These are phyloP conservation scores for Dichotomopilus funicola DNA, from an alignment of 2,329 filamentous ascomycete genomes.

Conservation along the genomic window DNA sequence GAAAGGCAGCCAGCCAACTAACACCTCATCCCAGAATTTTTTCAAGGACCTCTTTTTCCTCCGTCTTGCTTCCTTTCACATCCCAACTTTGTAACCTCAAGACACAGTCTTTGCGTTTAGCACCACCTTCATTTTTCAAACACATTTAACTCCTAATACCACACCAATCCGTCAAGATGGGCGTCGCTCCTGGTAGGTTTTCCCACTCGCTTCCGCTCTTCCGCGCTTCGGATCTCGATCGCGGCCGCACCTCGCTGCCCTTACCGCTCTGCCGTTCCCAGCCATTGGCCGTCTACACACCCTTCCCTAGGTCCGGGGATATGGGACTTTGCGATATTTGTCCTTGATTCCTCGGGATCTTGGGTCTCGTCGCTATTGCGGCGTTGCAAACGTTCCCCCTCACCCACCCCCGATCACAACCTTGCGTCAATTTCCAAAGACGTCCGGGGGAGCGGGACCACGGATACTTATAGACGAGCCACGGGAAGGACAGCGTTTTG, in stretches of 20 bases:
- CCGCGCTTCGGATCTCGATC: slow-evolving; percentile 3
- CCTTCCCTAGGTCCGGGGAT: neutral
- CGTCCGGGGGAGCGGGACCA: neutral
- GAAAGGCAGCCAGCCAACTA: slow-evolving; percentile 5
- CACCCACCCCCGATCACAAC: neutral
- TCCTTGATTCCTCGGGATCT: neutral
- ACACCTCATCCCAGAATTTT: slow-evolving; percentile 17
- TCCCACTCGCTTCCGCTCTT: neutral
- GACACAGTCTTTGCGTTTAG: slow-evolving; percentile 10
- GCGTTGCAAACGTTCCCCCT: neutral
- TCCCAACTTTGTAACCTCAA: slow-evolving; percentile 8
- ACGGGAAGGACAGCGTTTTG: neutral
- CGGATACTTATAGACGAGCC: neutral
- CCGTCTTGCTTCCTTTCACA: slow-evolving; percentile 11
- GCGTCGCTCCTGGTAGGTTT: slow-evolving; percentile 34
- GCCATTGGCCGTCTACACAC: slow-evolving; percentile 21
- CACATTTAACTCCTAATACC: slow-evolving; percentile 8
- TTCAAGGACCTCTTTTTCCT: slow-evolving; percentile 1
- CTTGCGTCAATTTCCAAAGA: slow-evolving; percentile 16
- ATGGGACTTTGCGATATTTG: neutral
- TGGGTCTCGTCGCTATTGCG: neutral
- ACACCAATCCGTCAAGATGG: slow-evolving; percentile 30
- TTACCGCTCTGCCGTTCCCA: slow-evolving; percentile 3
- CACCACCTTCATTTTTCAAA: slow-evolving; percentile 17
- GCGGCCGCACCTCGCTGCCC: neutral